Base-by-base conservation (phyloP, 768 basidiomycete genomes). In the Leccinum boreale region DNA sequence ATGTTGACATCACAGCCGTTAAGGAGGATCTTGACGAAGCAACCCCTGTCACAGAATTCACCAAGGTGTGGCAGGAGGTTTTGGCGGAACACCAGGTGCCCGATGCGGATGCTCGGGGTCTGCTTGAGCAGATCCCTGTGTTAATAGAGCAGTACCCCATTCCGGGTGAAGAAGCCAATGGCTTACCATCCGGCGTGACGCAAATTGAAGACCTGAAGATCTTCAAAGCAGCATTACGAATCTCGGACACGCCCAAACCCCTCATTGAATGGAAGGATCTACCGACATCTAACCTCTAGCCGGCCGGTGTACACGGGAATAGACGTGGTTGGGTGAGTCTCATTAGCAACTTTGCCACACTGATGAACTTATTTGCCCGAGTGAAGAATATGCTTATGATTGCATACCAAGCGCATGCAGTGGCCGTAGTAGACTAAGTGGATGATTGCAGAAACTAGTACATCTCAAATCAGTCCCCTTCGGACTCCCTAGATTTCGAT, bases 251-350 rank as follows among this genome's bases (percentile, higher is more conserved):
- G 59, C 82, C 89, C n/a, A 78, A 78, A 39, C 85, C 92, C 3
- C 75, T 93, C 62, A 86, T 85, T 1, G 74, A 84, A 52, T 92
- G 89, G 89, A 83, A 81, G 33, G 90, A 92, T 74, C 75, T 90
- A 53, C 88, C 87, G 19, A 69, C 74, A 6, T 70, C 87, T 2
- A 85, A 79, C 60, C 78, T 83, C 47, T 88, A 73, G 78, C 28
- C 9, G n/a, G 39, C 10, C 29, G 23, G 17, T 23, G 45, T 24
- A 19, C 1, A 44, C 19, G n/a, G 36, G 10, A 29, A 53, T 24
- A 21, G 23, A 54, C 26, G 14, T 55, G 29, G 28, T 55, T 31
- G 24, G 26, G 28, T 45, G 24, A 53, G 42, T 53, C 15, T 8
- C 1, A 7, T 35, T 21, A 8, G 10, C 50, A 23, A 21, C 14